Evolutionary conservation across 2,329 filamentous ascomycete species (phyloP).

Genomic region (Colletotrichum sp.): DNA sequence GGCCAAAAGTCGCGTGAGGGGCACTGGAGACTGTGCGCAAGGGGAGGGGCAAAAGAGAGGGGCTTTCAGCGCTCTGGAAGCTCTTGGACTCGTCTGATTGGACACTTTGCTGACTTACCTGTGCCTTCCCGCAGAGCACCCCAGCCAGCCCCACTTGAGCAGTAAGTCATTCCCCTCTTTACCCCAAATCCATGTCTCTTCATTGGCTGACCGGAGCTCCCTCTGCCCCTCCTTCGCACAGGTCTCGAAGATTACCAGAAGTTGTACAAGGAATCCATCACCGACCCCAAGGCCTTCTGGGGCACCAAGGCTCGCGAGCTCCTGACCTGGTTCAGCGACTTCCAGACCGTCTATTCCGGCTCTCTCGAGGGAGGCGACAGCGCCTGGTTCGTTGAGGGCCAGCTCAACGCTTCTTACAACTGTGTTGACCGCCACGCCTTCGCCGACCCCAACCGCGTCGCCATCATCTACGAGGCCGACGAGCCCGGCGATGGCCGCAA

Average conservation of each 20-base stretch:
- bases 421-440: slow-evolving; percentile 97
- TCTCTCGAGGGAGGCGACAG: slow-evolving; percentile 80
- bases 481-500: slow-evolving; percentile 86
- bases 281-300: slow-evolving; percentile 90
- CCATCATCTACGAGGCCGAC: slow-evolving; percentile 98
- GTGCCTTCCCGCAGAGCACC: slow-evolving; percentile 61
- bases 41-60: slow-evolving; percentile 7
- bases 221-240: slow-evolving; percentile 31
- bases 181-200: slow-evolving; percentile 13
- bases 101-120: slow-evolving; percentile 33
- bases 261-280: slow-evolving; percentile 84
- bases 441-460: slow-evolving; percentile 89
- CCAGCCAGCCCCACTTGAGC: slow-evolving; percentile 70
- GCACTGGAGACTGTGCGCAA: slow-evolving; percentile 11
- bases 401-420: slow-evolving; percentile 96
- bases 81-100: slow-evolving; percentile 5
- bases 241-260: slow-evolving; percentile 71
- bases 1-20: slow-evolving; percentile 19
- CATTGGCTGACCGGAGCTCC: slow-evolving; percentile 20
- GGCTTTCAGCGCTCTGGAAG: slow-evolving; percentile 1
- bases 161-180: slow-evolving; percentile 50
- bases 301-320: slow-evolving; percentile 83
- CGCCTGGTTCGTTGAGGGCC: slow-evolving; percentile 94
- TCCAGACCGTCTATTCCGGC: slow-evolving; percentile 85
- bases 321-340: slow-evolving; percentile 88